phyloP scores from a whole-genome alignment of 495 filamentous ascomycete genomes.

The Hyaloscypha hepaticicola region DNA sequence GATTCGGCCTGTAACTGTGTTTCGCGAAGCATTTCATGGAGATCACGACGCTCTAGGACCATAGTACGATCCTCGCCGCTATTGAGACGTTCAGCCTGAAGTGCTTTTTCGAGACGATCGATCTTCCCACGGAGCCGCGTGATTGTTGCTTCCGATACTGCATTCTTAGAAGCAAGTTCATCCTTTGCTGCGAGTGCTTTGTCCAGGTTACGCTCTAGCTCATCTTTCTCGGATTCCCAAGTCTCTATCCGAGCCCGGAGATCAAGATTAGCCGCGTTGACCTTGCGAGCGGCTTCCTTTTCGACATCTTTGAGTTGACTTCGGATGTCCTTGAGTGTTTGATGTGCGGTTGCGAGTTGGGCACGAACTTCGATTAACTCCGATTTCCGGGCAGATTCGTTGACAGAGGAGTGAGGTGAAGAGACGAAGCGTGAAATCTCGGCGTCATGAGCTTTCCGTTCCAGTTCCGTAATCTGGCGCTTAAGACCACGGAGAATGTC shows the following conservation, averaged over 20 bases:
- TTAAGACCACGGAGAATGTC: constrained; percentile 49
- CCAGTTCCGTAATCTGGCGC: constrained; percentile 47
- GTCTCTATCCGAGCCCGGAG: constrained; percentile 35
- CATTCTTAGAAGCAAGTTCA: constrained; percentile 35
- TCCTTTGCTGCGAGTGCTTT: constrained; percentile 34
- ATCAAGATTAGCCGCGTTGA: constrained; percentile 47
- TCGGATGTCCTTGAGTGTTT: constrained; percentile 58
- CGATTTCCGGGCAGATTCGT: constrained; percentile 55
- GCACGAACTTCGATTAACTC: constrained; percentile 62
- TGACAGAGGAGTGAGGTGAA: constrained; percentile 28
- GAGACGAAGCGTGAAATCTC: constrained; percentile 36
- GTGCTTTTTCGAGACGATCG: constrained; percentile 50
- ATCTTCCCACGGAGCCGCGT: constrained; percentile 33
- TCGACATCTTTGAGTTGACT: constrained; percentile 56
- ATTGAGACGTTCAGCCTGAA: constrained; percentile 46
- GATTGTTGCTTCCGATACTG: constrained; percentile 32
- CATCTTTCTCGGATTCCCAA: constrained; percentile 48
- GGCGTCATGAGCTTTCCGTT: constrained; percentile 45
- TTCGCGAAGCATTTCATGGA: constrained; percentile 41
- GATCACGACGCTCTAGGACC: constrained; percentile 38
- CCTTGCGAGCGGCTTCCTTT: constrained; percentile 48
- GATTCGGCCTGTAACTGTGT: constrained; percentile 42
- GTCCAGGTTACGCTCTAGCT: constrained; percentile 44
- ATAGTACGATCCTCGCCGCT: constrained; percentile 36
- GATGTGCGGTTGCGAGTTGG: constrained; percentile 61